These are phyloP conservation scores for Quercus cerris DNA, from an alignment of 306 rosid genomes.

Conservation along the genomic window DNA sequence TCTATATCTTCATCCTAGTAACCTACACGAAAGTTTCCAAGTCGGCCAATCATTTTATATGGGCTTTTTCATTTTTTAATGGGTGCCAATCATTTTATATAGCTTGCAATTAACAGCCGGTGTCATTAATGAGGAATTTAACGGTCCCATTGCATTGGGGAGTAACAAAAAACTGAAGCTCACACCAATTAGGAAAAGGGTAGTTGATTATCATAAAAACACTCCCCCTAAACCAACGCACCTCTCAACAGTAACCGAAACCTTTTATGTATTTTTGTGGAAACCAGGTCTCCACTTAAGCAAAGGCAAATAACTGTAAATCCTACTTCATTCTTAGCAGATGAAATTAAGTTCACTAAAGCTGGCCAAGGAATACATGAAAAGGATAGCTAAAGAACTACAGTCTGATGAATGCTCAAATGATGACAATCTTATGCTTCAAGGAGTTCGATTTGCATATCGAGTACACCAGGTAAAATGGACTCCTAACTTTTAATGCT, in stretches of 20 bases:
- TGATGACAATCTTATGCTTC: constrained; percentile 56
- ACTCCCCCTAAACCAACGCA: too few species aligned
- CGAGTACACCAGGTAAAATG: constrained; percentile 81
- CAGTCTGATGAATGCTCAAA: constrained; percentile 37
- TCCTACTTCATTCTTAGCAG: constrained; percentile 31
- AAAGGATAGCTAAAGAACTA: constrained; percentile 49
- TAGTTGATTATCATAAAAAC: too few species aligned
- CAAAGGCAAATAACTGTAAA: background rate
- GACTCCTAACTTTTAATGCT: background rate
- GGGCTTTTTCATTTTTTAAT: too few species aligned
- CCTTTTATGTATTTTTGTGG: too few species aligned
- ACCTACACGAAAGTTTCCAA: background rate
- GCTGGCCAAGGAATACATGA: constrained; percentile 71
- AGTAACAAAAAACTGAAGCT: too few species aligned
- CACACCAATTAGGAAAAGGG: too few species aligned
- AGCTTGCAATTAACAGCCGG: too few species aligned
- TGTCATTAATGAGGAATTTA: too few species aligned
- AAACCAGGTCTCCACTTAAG: background rate
- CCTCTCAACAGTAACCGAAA: too few species aligned
- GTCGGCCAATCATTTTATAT: background rate
- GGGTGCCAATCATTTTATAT: too few species aligned
- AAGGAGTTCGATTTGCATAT: constrained; percentile 77
- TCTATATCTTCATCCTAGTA: background rate
- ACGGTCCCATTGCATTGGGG: too few species aligned
- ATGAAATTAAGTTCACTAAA: constrained; percentile 72